phyloP scores from a whole-genome alignment of 2,329 filamentous ascomycete genomes.

The Colletotrichum camelliae region DNA sequence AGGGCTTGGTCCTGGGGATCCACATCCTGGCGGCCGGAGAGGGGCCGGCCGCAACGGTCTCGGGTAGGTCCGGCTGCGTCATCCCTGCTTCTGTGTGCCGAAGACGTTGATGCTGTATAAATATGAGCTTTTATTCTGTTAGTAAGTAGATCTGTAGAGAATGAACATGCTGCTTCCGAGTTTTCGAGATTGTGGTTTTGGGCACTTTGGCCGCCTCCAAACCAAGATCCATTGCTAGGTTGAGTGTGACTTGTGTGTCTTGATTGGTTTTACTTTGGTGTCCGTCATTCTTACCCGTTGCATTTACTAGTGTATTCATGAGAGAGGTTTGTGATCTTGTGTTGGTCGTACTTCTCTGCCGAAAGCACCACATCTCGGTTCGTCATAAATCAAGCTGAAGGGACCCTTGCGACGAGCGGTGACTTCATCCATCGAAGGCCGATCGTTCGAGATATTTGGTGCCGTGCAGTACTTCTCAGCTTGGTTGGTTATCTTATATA shows the following conservation, averaged over 20 bases:
- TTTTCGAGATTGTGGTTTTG: not conserved
- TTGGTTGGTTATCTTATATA: fast-evolving
- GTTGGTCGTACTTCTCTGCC: not conserved
- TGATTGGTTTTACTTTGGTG: not conserved
- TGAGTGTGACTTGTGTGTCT: not conserved
- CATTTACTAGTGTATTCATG: not conserved
- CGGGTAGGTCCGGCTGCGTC: not conserved
- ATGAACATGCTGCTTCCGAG: too few species aligned
- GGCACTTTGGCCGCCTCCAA: not conserved
- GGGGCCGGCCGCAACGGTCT: not conserved
- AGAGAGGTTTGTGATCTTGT: not conserved
- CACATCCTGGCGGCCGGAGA: not conserved
- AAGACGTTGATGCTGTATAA: not conserved
- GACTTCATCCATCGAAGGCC: not conserved
- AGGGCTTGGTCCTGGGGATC: not conserved
- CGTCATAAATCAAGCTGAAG: not conserved
- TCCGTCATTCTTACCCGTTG: not conserved
- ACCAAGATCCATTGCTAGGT: not conserved
- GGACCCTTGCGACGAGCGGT: not conserved
- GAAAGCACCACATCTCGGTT: not conserved
- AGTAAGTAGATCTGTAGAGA: not conserved
- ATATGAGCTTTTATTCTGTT: not conserved
- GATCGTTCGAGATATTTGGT: not conserved
- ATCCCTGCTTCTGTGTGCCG: not conserved
- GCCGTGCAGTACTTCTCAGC: not conserved